Percentiles rank a stretch among this genome's conserved stretches.
phyloP scores from a whole-genome alignment of 1,284 basidiomycete genomes.

The Heliocybe sulcata region DNA sequence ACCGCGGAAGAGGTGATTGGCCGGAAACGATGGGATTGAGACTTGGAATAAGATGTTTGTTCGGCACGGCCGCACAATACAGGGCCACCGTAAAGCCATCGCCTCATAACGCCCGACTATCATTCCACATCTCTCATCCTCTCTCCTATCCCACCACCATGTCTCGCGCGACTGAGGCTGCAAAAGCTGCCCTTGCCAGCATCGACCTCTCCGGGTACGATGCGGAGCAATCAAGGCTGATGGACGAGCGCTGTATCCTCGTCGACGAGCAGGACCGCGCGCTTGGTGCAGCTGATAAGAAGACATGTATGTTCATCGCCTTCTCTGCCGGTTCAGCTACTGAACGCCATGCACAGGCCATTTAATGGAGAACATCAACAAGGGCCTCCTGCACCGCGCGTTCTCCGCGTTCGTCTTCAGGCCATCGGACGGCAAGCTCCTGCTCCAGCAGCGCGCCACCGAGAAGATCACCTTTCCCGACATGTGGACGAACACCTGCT shows the following conservation, averaged over 20 bases:
- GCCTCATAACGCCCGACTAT: not conserved
- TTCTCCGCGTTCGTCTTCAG: conserved; percentile 98
- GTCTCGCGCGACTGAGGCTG: conserved; percentile 35
- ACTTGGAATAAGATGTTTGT: not conserved
- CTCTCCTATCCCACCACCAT: conserved; percentile 18
- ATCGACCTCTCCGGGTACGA: conserved; percentile 76
- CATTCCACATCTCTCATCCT: conserved; percentile 13
- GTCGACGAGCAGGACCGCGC: conserved; percentile 86
- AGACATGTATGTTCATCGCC: conserved; percentile 67
- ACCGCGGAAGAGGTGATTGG: not conserved
- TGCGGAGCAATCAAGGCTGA: conserved; percentile 78
- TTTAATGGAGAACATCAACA: conserved; percentile 95
- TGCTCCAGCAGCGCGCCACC: conserved; percentile 90
- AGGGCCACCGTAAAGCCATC: not conserved
- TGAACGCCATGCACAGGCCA: conserved; percentile 55
- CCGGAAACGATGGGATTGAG: not conserved
- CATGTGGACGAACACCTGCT: conserved; percentile 99
- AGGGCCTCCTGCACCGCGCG: conserved; percentile 93
- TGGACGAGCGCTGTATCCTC: conserved; percentile 97
- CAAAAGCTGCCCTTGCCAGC: conserved; percentile 54
- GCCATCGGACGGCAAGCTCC: conserved; percentile 88
- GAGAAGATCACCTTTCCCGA: conserved; percentile 99
- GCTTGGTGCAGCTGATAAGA: conserved; percentile 93
- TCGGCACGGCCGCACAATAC: not conserved
- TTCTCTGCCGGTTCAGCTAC: not conserved